Conservation (phyloP, 2,329 filamentous ascomycete species). For the Orbilia oligospora region DNA sequence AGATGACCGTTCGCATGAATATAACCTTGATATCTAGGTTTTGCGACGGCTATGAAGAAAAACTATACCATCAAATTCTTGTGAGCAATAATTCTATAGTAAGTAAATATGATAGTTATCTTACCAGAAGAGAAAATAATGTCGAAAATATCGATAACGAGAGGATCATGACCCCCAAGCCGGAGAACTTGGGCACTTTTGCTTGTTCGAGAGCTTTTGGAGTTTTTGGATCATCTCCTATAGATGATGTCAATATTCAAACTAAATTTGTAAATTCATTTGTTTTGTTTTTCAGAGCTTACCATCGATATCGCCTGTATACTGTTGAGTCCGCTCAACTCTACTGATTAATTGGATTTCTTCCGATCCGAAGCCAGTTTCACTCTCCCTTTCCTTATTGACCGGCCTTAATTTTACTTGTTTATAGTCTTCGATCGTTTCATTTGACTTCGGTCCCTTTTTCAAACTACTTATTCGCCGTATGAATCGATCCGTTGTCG, state of each 20-base stretch:
- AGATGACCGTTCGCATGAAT: slow-evolving; percentile 47
- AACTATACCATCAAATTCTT: slow-evolving; percentile 21
- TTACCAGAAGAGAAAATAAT: slow-evolving; percentile 46
- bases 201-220: slow-evolving; percentile 16
- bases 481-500: slow-evolving; percentile 34
- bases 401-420: slow-evolving; percentile 18
- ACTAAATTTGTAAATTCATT: neutral
- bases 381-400: slow-evolving; percentile 20
- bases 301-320: slow-evolving; percentile 36
- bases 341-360: slow-evolving; percentile 33
- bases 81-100: neutral
- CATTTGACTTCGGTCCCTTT: slow-evolving; percentile 6
- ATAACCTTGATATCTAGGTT: slow-evolving; percentile 50
- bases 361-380: neutral
- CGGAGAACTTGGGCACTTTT: slow-evolving; percentile 36
- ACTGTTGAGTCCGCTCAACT: neutral
- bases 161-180: slow-evolving; percentile 44
- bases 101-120: neutral
- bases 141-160: slow-evolving; percentile 55
- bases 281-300: neutral
- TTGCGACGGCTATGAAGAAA: slow-evolving; percentile 46
- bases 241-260: neutral
- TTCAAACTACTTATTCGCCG: slow-evolving; percentile 21
- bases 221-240: slow-evolving; percentile 46
- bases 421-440: slow-evolving; percentile 16